phyloP scores from a whole-genome alignment of 2,329 filamentous ascomycete genomes.

The Aureobasidium leucospermi region DNA sequence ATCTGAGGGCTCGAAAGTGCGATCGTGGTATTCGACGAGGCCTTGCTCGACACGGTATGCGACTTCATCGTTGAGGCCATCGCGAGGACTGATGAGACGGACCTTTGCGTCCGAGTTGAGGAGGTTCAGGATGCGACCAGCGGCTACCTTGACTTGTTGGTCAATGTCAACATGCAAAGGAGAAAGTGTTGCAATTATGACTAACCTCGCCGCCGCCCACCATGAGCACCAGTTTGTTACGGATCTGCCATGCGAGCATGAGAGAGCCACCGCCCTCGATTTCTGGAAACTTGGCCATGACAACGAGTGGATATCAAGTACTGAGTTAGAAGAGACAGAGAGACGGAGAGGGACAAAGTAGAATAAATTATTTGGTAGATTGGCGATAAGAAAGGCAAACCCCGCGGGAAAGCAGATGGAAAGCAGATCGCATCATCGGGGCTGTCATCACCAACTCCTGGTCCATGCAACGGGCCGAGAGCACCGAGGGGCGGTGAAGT shows the following conservation, averaged over 20 bases:
- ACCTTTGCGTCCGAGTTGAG: constrained; percentile 92
- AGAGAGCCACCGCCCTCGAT: constrained; percentile 87
- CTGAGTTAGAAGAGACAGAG: too few species aligned
- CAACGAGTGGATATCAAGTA: constrained; percentile 7
- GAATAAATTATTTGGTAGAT: background rate
- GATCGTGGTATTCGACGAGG: constrained; percentile 74
- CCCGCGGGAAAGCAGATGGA: background rate
- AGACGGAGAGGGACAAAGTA: background rate
- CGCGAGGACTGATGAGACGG: constrained; percentile 71
- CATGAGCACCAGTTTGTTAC: constrained; percentile 80
- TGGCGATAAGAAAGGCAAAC: constrained; percentile 7
- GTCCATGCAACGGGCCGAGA: constrained; percentile 8
- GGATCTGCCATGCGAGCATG: constrained; percentile 93
- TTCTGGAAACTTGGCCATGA: constrained; percentile 58
- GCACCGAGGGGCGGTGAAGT: constrained; percentile 11
- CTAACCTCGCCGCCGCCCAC: constrained; percentile 89
- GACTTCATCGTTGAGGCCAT: constrained; percentile 83
- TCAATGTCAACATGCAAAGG: constrained; percentile 27
- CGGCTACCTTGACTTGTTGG: constrained; percentile 65
- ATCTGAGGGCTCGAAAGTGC: constrained; percentile 78
- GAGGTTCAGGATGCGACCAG: constrained; percentile 85
- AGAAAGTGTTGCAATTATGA: constrained; percentile 15
- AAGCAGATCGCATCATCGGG: background rate
- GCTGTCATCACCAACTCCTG: background rate
- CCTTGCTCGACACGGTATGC: constrained; percentile 67